Evolutionary conservation across 768 basidiomycete species (phyloP).

Genomic region (Dentipellis sp.): DNA sequence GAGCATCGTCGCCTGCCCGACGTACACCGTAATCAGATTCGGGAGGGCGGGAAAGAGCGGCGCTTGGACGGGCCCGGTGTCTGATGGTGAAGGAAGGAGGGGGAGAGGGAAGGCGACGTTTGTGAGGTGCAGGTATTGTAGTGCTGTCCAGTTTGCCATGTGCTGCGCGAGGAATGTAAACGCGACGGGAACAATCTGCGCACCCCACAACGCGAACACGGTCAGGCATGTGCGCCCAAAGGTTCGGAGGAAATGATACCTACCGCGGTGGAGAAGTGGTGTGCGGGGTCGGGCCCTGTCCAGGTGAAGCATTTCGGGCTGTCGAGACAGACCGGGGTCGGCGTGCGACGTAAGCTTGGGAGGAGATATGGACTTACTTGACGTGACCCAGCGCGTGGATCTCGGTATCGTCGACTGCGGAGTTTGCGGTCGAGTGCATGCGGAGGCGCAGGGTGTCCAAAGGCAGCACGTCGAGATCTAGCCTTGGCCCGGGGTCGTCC

Average conservation of each 20-base stretch:
- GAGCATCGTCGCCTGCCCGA: conserved; percentile 43
- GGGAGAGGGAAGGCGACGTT: conserved; percentile 17
- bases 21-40: conserved; percentile 31
- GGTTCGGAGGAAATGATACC: conserved; percentile 15
- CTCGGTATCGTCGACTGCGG: conserved; percentile 20
- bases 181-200: conserved; percentile 35
- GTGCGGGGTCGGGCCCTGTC: conserved; percentile 53
- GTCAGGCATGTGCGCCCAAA: neutral
- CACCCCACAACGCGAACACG: neutral
- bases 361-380: conserved; percentile 23
- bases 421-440: conserved; percentile 30
- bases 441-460: conserved; percentile 26
- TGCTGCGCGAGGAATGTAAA: conserved; percentile 30
- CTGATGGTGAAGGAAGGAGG: neutral
- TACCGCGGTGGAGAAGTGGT: conserved; percentile 56
- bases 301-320: conserved; percentile 43
- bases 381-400: conserved; percentile 23
- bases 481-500: too few relatives aligned
- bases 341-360: neutral
- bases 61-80: neutral
- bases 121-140: conserved; percentile 37
- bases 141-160: conserved; percentile 31
- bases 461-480: neutral
- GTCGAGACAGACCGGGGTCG: neutral
- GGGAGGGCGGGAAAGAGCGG: conserved; percentile 28